phyloP scores from a whole-genome alignment of 176 grass and related monocot species.

The Avena sativa region DNA sequence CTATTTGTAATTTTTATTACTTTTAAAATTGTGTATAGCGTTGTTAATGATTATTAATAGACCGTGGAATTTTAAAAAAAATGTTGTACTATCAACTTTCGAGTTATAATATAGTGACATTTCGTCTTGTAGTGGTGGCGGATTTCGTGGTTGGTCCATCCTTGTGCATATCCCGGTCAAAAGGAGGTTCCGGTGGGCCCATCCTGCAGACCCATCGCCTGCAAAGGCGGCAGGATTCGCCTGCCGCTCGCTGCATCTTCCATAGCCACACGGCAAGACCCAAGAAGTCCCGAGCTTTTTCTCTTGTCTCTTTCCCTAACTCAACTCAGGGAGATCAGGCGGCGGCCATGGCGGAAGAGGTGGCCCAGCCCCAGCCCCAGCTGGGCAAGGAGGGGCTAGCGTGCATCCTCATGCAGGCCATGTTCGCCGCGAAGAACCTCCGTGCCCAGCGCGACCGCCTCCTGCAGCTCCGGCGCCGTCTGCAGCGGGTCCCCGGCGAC shows the following conservation, averaged over 20 bases:
- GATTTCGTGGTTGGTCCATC: too few relatives aligned
- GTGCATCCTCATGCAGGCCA: background rate
- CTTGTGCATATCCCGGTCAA: background rate
- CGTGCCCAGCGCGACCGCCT: background rate
- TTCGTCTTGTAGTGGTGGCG: too few relatives aligned
- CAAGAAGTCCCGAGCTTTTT: too few relatives aligned
- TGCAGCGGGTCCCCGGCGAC: background rate
- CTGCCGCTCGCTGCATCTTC: background rate
- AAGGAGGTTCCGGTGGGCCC: background rate
- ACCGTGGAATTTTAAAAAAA: too few relatives aligned
- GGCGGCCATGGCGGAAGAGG: background rate
- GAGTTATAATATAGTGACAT: too few relatives aligned
- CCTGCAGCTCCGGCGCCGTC: background rate
- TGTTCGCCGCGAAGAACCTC: background rate
- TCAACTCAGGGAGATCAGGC: background rate
- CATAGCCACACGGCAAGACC: background rate
- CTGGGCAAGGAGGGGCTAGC: background rate
- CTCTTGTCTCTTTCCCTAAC: too few relatives aligned
- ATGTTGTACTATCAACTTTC: too few relatives aligned
- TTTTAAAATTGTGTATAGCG: too few relatives aligned
- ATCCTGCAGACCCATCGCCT: background rate
- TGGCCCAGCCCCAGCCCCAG: background rate
- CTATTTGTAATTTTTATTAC: too few relatives aligned
- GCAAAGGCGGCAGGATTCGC: too few relatives aligned
- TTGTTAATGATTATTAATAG: too few relatives aligned